Evolutionary conservation across 176 grass and related monocot species (phyloP).

Genomic region (Tillandsia leiboldiana): DNA sequence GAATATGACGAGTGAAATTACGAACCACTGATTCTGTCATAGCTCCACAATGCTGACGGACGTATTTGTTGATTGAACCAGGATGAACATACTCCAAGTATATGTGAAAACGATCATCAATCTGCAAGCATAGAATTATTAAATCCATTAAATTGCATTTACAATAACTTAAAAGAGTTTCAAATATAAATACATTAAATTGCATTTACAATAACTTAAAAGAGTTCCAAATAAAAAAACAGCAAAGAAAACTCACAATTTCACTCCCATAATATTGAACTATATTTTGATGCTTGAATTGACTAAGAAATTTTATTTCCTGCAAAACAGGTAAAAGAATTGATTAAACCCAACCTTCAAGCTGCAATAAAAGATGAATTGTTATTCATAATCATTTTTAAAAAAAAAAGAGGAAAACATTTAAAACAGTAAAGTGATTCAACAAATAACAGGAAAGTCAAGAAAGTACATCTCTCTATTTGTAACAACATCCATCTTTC

Average conservation of each 20-base stretch:
- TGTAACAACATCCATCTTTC: too few species aligned
- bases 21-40: conserved; percentile 89
- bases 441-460: too few species aligned
- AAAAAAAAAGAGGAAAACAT: conserved; percentile 8
- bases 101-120: conserved; percentile 85
- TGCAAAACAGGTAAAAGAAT: conserved; percentile 42
- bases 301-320: conserved; percentile 97
- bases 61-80: conserved; percentile 94
- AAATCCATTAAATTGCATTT: conserved; percentile 17
- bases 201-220: background rate
- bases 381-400: background rate
- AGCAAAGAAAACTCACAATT: conserved; percentile 51
- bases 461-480: too few species aligned
- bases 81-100: conserved; percentile 98
- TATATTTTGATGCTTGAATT: conserved; percentile 98
- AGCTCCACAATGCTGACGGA: conserved; percentile 72
- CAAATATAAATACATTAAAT: conserved; percentile 14
- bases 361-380: background rate
- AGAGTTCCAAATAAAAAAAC: background rate
- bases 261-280: conserved; percentile 97
- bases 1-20: conserved; percentile 96
- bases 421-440: background rate
- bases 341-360: conserved; percentile 14
- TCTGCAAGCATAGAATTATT: conserved; percentile 19
- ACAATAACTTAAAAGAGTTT: background rate